phyloP scores from a whole-genome alignment of 2,329 filamentous ascomycete genomes.

The Cytospora paraplurivora region DNA sequence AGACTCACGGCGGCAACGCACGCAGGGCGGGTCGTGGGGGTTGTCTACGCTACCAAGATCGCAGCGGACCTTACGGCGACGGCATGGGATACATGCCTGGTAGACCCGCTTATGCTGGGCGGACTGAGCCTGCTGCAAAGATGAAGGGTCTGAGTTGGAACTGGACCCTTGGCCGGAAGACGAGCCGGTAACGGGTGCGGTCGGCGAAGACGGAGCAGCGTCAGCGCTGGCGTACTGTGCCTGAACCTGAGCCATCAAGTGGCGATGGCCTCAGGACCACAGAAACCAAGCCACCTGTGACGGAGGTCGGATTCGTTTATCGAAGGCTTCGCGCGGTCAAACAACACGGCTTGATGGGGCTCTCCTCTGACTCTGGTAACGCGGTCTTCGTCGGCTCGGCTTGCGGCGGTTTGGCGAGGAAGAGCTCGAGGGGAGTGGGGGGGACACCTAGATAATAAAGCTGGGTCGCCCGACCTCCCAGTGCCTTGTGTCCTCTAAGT shows the following conservation, averaged over 20 bases:
- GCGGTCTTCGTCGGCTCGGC: constrained; percentile 27
- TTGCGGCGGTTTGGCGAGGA: constrained; percentile 28
- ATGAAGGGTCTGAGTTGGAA: constrained; percentile 27
- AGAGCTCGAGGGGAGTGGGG: constrained; percentile 10
- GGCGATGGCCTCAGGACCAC: constrained; percentile 21
- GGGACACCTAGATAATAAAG: constrained; percentile 17
- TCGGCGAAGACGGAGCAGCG: constrained; percentile 27
- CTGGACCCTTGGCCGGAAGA: constrained; percentile 28
- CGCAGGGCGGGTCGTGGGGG: constrained; percentile 90
- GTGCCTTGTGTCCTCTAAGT: not conserved
- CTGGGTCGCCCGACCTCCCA: not conserved
- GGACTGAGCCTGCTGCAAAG: constrained; percentile 23
- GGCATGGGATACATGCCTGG: constrained; percentile 64
- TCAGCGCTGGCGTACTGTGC: constrained; percentile 17
- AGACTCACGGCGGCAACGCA: constrained; percentile 88
- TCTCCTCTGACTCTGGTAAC: constrained; percentile 8
- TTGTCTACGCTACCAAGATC: constrained; percentile 81
- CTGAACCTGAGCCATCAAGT: constrained; percentile 21
- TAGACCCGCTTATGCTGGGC: constrained; percentile 63
- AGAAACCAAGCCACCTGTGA: constrained; percentile 4
- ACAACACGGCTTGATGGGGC: constrained; percentile 15
- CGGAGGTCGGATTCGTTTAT: constrained; percentile 8
- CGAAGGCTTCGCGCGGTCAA: constrained; percentile 21
- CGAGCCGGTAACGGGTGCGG: constrained; percentile 20
- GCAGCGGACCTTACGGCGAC: constrained; percentile 63